phyloP scores from a whole-genome alignment of 2,329 filamentous ascomycete genomes.

The Aureobasidium sp. region DNA sequence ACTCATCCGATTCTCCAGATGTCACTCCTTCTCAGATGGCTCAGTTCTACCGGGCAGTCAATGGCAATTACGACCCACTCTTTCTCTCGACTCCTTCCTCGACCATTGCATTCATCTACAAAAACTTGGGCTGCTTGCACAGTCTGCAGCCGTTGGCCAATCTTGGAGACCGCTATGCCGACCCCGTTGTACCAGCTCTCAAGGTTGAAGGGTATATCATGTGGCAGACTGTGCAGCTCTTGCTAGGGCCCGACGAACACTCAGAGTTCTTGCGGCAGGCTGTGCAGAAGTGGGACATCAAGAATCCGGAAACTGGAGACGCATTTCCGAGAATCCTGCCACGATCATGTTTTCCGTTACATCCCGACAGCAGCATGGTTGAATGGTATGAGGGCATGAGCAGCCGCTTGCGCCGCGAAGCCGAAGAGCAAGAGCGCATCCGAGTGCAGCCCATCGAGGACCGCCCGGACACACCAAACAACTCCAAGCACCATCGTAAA shows the following conservation, averaged over 20 bases:
- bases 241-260: conserved; percentile 83
- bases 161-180: conserved; percentile 59
- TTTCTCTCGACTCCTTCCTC: conserved; percentile 69
- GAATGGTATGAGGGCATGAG: conserved; percentile 78
- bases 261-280: conserved; percentile 75
- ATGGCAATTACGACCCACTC: conserved; percentile 49
- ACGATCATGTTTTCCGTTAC: conserved; percentile 61
- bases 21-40: conserved; percentile 44
- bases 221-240: conserved; percentile 87
- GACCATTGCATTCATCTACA: conserved; percentile 86
- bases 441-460: conserved; percentile 17
- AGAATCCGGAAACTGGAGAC: conserved; percentile 58
- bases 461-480: conserved; percentile 19
- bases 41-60: conserved; percentile 42
- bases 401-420: conserved; percentile 60
- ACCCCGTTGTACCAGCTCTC: conserved; percentile 74
- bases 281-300: conserved; percentile 68
- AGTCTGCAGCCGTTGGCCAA: conserved; percentile 59
- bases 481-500: conserved; percentile 15
- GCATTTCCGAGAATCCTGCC: conserved; percentile 56
- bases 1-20: conserved; percentile 38
- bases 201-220: conserved; percentile 79
- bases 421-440: conserved; percentile 36
- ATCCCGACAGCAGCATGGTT: conserved; percentile 72
- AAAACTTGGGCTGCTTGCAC: conserved; percentile 84